These are phyloP conservation scores for Begonia loranthoides DNA, from an alignment of 306 rosid species.

Conservation along the genomic window DNA sequence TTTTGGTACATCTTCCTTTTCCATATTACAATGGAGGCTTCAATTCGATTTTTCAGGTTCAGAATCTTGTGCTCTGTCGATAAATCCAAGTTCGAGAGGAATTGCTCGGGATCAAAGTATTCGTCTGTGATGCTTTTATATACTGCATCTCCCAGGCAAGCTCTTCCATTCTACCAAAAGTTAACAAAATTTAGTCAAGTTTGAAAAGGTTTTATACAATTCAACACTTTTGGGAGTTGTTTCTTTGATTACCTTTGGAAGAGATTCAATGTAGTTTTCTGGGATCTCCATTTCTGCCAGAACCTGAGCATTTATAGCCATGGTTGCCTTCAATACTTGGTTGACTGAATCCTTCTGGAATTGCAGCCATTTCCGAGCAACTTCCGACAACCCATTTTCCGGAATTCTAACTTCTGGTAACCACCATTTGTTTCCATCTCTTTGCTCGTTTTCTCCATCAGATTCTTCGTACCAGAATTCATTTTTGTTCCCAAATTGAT, in stretches of 20 bases:
- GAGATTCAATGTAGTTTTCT: constrained; percentile 77
- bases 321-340: constrained; percentile 88
- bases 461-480: constrained; percentile 77
- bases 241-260: constrained; percentile 52
- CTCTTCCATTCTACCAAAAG: constrained; percentile 61
- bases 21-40: constrained; percentile 92
- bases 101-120: constrained; percentile 52
- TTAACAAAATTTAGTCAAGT: constrained; percentile 8
- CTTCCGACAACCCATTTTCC: constrained; percentile 52
- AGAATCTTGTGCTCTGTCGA: constrained; percentile 73
- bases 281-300: constrained; percentile 73
- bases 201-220: neutral
- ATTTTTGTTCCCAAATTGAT: constrained; percentile 40
- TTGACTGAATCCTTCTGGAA: constrained; percentile 54
- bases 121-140: constrained; percentile 67
- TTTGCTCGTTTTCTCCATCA: constrained; percentile 18
- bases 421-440: constrained; percentile 88
- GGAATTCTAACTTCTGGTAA: constrained; percentile 62
- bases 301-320: constrained; percentile 89
- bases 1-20: constrained; percentile 75
- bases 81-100: constrained; percentile 50
- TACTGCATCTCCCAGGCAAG: constrained; percentile 63
- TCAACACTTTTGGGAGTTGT: neutral
- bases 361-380: constrained; percentile 48
- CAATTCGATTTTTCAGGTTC: constrained; percentile 74